Evolutionary conservation across 192 early-diverging fungal species (phyloP).

Genomic region (Dissophora globulifera): DNA sequence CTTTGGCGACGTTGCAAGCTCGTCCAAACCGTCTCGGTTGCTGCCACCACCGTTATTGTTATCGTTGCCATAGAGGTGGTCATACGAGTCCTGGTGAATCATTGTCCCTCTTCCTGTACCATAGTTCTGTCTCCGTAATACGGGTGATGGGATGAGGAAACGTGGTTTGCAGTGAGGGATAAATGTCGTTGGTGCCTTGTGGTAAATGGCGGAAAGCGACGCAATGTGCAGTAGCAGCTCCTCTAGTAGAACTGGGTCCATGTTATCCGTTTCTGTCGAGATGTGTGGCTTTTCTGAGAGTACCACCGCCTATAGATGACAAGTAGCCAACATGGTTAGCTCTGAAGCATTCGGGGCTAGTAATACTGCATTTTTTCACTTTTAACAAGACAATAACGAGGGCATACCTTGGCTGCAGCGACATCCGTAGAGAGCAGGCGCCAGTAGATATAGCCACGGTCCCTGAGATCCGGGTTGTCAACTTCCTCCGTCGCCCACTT

Average conservation of each 20-base stretch:
- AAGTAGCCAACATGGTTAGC: not conserved
- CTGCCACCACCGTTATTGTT: not conserved
- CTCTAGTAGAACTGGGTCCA: constrained; percentile 85
- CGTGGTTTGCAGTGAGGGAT: constrained; percentile 74
- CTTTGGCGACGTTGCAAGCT: constrained; percentile 4
- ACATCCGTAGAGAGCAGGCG: constrained; percentile 94
- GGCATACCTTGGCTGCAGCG: constrained; percentile 77
- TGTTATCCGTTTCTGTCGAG: constrained; percentile 92
- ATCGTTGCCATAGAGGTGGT: not conserved
- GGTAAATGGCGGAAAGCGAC: constrained; percentile 90
- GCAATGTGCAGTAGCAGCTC: constrained; percentile 90
- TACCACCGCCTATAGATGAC: constrained; percentile 74
- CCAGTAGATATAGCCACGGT: constrained; percentile 99
- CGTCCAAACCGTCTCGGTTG: constrained; percentile 10
- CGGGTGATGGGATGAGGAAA: constrained; percentile 62
- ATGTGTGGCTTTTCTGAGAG: constrained; percentile 95
- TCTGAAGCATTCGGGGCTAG: too few relatives aligned
- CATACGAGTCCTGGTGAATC: constrained; percentile 35
- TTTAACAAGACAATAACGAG: constrained; percentile 1
- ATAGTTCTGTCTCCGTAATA: constrained; percentile 55
- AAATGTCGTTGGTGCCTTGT: constrained; percentile 89
- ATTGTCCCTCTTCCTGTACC: constrained; percentile 18
- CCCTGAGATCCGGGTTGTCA: constrained; percentile 97
- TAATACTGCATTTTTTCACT: too few relatives aligned
- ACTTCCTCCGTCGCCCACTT: constrained; percentile 94